phyloP scores from a whole-genome alignment of 2,329 filamentous ascomycete species.

The Penicillium sp. region DNA sequence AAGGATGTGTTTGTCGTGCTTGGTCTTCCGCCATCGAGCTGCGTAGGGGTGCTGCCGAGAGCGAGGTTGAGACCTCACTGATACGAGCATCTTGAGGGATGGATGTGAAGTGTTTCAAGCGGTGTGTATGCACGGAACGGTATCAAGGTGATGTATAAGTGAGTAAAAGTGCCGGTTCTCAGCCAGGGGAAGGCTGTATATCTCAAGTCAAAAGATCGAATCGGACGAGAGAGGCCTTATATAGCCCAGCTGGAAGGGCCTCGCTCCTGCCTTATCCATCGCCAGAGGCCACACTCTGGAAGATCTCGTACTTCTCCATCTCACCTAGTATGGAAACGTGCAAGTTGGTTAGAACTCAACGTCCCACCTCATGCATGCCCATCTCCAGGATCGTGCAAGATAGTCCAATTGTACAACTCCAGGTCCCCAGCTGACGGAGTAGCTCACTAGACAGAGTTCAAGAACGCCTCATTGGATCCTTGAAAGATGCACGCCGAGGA shows the following conservation, averaged over 20 bases:
- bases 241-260: not conserved
- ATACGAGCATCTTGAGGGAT: conserved; percentile 7
- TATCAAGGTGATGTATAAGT: not conserved
- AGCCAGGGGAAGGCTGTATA: conserved; percentile 6
- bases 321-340: not conserved
- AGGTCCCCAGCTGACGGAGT: not conserved
- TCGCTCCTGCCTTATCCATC: not conserved
- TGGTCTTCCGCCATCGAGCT: conserved; percentile 6
- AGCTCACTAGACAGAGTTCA: conserved; percentile 1
- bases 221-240: not conserved
- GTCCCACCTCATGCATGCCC: not conserved
- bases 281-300: not conserved
- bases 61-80: not conserved
- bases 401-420: not conserved
- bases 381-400: not conserved
- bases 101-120: not conserved
- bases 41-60: conserved; percentile 1
- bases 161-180: not conserved
- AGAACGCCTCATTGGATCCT: not conserved
- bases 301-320: not conserved
- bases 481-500: not conserved
- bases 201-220: not conserved
- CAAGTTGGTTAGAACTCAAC: conserved; percentile 1
- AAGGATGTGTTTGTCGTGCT: conserved; percentile 6
- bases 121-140: not conserved